Evolutionary conservation across 306 rosid genomes (phyloP).

Genomic region (Medicago ruthenica): DNA sequence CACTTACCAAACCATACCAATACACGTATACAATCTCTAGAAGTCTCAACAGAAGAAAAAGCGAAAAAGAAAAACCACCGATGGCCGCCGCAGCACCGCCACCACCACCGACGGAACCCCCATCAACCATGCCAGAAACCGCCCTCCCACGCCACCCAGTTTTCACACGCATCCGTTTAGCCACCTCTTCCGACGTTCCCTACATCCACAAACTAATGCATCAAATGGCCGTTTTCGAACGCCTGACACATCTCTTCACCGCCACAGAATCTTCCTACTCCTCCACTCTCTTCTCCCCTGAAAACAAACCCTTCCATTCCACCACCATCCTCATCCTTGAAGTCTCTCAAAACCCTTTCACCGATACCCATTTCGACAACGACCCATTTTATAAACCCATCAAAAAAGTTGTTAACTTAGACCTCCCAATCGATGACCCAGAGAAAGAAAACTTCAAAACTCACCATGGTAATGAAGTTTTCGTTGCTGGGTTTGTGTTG

Average conservation of each 20-base stretch:
- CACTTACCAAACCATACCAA: background rate
- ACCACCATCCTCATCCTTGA: slow-evolving; percentile 85
- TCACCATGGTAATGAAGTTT: slow-evolving; percentile 24
- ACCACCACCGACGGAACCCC: slow-evolving; percentile 57
- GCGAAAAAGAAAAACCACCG: slow-evolving; percentile 29
- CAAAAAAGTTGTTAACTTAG: slow-evolving; percentile 44
- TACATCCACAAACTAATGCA: slow-evolving; percentile 84
- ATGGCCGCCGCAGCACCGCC: slow-evolving; percentile 94
- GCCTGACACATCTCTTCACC: slow-evolving; percentile 65
- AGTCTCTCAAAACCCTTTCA: slow-evolving; percentile 63
- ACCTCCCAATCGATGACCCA: slow-evolving; percentile 67
- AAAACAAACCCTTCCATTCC: slow-evolving; percentile 66
- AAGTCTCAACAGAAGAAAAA: background rate
- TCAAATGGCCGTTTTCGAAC: slow-evolving; percentile 86
- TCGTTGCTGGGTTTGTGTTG: slow-evolving; percentile 71
- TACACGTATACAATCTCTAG: background rate
- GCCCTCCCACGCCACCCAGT: slow-evolving; percentile 57
- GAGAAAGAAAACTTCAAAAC: slow-evolving; percentile 55
- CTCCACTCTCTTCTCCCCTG: slow-evolving; percentile 65
- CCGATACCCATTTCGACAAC: background rate
- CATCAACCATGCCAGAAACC: slow-evolving; percentile 38
- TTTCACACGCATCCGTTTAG: slow-evolving; percentile 82
- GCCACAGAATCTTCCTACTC: slow-evolving; percentile 75
- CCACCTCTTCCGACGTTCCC: slow-evolving; percentile 65
- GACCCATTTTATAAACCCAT: slow-evolving; percentile 52